Evolutionary conservation across 345 rosid species (phyloP).

Genomic region (Microcos paniculata): DNA sequence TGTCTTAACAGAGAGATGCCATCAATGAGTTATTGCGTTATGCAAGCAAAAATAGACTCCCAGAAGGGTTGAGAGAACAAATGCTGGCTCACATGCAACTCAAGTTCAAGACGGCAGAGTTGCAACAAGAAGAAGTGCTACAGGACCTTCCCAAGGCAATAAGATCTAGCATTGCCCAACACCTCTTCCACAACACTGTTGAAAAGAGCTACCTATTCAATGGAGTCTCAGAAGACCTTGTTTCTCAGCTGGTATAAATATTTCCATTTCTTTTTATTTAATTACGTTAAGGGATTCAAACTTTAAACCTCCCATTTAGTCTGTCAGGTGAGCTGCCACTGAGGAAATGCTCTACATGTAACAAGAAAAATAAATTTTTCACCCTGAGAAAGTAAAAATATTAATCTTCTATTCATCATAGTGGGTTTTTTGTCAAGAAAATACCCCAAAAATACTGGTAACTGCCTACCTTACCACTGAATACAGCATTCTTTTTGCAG

Average conservation of each 20-base stretch:
- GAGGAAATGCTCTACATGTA: not conserved
- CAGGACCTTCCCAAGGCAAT: slow-evolving; percentile 89
- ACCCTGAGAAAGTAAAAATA: not conserved
- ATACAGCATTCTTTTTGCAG: slow-evolving; percentile 31
- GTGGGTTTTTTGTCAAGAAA: not conserved
- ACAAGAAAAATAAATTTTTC: not conserved
- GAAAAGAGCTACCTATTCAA: slow-evolving; percentile 68
- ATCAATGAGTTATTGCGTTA: slow-evolving; percentile 71
- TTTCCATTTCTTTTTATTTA: not conserved
- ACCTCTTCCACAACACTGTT: slow-evolving; percentile 59
- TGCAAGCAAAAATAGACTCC: slow-evolving; percentile 78
- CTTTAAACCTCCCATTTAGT: not conserved
- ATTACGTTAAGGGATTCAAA: not conserved
- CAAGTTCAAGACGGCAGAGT: slow-evolving; percentile 80
- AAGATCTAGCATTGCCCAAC: slow-evolving; percentile 78
- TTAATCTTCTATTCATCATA: not conserved
- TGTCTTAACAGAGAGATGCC: slow-evolving; percentile 65
- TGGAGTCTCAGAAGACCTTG: slow-evolving; percentile 70
- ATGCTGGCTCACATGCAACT: slow-evolving; percentile 93
- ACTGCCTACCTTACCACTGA: not conserved
- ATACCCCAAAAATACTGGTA: not conserved
- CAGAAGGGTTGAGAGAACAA: slow-evolving; percentile 82
- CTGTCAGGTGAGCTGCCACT: not conserved
- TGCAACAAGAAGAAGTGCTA: slow-evolving; percentile 83
- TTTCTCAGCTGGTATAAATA: slow-evolving; percentile 62